Conservation (phyloP, 2,329 filamentous ascomycete genomes). For the Claviceps paspali region DNA sequence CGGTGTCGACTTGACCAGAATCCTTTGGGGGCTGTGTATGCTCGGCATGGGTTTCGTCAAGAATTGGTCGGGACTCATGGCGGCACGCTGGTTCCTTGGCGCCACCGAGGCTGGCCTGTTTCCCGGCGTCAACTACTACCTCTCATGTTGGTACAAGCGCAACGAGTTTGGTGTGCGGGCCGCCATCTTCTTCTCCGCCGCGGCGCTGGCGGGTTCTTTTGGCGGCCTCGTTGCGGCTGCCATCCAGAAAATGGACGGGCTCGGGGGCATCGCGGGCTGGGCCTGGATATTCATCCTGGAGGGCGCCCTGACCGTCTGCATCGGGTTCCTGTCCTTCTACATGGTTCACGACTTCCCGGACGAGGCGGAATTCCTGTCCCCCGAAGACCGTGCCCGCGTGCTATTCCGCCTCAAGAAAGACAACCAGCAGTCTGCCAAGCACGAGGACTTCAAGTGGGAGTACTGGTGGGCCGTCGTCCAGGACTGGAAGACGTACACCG, state of each 20-base stretch:
- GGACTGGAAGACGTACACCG: constrained; percentile 75
- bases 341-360: constrained; percentile 74
- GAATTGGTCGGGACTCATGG: constrained; percentile 49
- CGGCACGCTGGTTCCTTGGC: constrained; percentile 56
- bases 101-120: constrained; percentile 63
- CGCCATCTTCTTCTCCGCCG: constrained; percentile 72
- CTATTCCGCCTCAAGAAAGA: constrained; percentile 55
- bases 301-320: constrained; percentile 52
- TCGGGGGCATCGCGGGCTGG: constrained; percentile 42
- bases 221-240: constrained; percentile 59
- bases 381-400: constrained; percentile 55
- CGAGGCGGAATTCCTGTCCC: constrained; percentile 55
- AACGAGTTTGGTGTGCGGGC: constrained; percentile 67
- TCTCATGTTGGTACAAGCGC: constrained; percentile 72
- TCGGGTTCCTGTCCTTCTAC: constrained; percentile 57
- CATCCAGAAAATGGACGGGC: constrained; percentile 54
- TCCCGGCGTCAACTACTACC: constrained; percentile 64
- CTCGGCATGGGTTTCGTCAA: constrained; percentile 51
- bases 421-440: constrained; percentile 57
- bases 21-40: constrained; percentile 54
- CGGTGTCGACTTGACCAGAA: no score
- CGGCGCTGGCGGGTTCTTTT: constrained; percentile 64
- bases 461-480: constrained; percentile 59
- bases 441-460: constrained; percentile 58
- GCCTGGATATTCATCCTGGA: constrained; percentile 56